Evolutionary conservation across 2,329 filamentous ascomycete genomes (phyloP), one percentile per base, ranked within the genome.

Genomic region (Phialophora expanda): DNA sequence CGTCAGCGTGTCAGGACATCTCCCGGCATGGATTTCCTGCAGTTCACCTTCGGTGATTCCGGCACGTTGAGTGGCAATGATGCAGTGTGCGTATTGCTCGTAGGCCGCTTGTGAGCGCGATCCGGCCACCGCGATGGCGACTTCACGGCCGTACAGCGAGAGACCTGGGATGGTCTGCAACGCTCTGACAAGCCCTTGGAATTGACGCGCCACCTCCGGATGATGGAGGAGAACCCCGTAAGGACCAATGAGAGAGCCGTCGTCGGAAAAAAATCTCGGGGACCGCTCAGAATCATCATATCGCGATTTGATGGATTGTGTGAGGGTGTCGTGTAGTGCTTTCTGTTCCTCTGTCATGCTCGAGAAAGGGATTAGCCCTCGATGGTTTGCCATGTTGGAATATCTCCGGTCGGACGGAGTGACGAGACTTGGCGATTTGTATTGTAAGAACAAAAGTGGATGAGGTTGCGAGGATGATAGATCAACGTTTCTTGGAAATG

Each of bases 161-260:
- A 62, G 34, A 20, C 60, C 60, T 7, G 60, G 60, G 32, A 62
- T 56, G 22, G 26, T 56, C 11, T 56, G 60, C 4, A 62, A n/a
- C 2, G 22, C 20, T 32, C 44, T 55, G 44, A 46, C 51, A 8
- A 62, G 32, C 8, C 34, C 28, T 22, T 44, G 22, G 30, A 62
- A 56, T 34, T 20, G 22, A 20, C 41, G 41, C 3, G 50, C 60
- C 12, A 62, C 50, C 34, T 55, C 48, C 20, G 60, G 60, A 32
- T 62, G 60, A 32, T 62, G 60, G 12, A 62, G 34, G 26, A 62
- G 48, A 32, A 61, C 28, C n/a, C 58, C 58, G 41, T 51, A 61
- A 5, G 58, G 58, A 6, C 58, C 58, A 34, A 61, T 54, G 14
- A 61, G 22, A 17, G 58, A 51, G 30, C 58, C 58, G 28, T 61